These are phyloP conservation scores for Quercus tomentella DNA, from an alignment of 331 rosid species.

Conservation along the genomic window DNA sequence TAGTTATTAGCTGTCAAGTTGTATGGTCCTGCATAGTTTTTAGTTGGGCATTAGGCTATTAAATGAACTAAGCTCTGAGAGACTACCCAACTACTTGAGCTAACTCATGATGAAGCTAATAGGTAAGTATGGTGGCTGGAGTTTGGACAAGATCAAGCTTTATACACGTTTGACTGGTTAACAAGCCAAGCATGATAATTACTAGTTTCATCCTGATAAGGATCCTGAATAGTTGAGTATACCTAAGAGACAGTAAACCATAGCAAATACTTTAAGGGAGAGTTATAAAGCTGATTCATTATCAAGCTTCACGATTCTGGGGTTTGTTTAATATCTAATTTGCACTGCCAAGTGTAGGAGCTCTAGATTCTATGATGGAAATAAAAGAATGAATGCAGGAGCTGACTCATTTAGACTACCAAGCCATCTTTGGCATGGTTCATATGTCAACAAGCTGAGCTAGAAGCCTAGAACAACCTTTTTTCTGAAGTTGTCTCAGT, in stretches of 20 bases:
- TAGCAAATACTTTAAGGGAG: not conserved
- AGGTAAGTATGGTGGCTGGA: not conserved
- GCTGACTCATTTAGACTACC: not conserved
- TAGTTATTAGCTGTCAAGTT: not conserved
- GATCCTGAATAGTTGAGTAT: not conserved
- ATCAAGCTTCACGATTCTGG: not conserved
- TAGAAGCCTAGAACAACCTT: not conserved
- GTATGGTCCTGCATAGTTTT: constrained; percentile 1
- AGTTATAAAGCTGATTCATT: not conserved
- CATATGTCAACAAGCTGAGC: not conserved
- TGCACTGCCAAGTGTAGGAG: not conserved
- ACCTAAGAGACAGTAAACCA: not conserved
- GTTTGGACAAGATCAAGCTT: not conserved
- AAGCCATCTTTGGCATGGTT: not conserved
- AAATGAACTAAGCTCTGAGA: constrained; percentile 2
- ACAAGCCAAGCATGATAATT: not conserved
- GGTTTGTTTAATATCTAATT: not conserved
- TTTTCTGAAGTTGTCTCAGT: not conserved
- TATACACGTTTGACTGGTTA: not conserved
- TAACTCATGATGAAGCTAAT: not conserved
- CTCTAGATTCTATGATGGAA: not conserved
- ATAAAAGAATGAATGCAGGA: not conserved
- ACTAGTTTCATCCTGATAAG: not conserved
- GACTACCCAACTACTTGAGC: not conserved
- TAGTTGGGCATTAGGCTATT: not conserved